Evolutionary conservation across 169 alveolate species (phyloP).

Genomic region (Eimeria acervulina): DNA sequence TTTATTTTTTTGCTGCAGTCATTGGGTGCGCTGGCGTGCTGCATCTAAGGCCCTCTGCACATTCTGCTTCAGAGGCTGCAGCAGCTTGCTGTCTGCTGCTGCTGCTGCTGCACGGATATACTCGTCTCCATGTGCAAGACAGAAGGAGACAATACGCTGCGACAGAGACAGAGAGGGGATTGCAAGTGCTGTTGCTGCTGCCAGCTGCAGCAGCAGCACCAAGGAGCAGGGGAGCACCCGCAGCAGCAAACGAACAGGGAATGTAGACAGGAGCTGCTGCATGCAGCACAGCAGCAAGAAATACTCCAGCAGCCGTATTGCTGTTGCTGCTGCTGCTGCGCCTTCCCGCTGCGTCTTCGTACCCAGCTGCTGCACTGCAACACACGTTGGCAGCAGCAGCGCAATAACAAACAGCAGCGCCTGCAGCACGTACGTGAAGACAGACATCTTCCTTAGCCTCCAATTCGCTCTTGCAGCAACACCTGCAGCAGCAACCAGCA

Average conservation of each 20-base stretch:
- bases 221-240: not conserved
- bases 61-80: slow-evolving; percentile 1
- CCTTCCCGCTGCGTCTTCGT: not conserved
- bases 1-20: not conserved
- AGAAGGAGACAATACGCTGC: not conserved
- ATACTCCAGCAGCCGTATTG: not conserved
- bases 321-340: slow-evolving; percentile 3
- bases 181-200: slow-evolving; percentile 45
- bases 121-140: not conserved
- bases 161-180: not conserved
- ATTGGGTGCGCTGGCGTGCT: not conserved
- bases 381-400: not conserved
- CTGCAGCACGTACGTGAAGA: not conserved
- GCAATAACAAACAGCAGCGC: not conserved
- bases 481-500: slow-evolving; percentile 1
- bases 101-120: not conserved
- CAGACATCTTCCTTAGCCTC: slow-evolving; percentile 3
- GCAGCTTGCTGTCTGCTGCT: slow-evolving; percentile 25
- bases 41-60: not conserved
- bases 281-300: slow-evolving; percentile 25
- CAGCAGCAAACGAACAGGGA: slow-evolving; percentile 20
- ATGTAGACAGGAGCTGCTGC: not conserved
- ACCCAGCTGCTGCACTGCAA: not conserved
- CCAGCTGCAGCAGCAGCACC: slow-evolving; percentile 37
- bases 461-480: not conserved